phyloP scores from a whole-genome alignment of 2,329 filamentous ascomycete genomes.

The Arthroderma sp. region DNA sequence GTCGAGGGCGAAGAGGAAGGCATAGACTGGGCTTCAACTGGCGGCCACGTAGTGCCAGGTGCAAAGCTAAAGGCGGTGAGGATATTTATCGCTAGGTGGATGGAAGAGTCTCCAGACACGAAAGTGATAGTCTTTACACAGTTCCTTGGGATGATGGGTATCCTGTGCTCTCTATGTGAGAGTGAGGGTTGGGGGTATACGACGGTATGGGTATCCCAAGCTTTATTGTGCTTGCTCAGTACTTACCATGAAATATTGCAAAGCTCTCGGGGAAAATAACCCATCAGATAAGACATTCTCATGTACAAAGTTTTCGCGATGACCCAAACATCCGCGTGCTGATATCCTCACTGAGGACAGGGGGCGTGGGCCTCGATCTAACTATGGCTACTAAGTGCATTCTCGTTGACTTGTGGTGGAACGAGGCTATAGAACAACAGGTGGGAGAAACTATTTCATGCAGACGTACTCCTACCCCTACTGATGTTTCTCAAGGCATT shows the following conservation, averaged over 20 bases:
- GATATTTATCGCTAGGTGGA: constrained; percentile 28
- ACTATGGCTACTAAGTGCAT: constrained; percentile 50
- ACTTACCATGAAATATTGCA: no score
- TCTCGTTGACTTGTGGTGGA: constrained; percentile 50
- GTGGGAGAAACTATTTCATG: constrained; percentile 31
- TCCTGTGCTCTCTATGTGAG: constrained; percentile 41
- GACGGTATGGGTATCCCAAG: constrained; percentile 23
- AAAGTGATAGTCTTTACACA: constrained; percentile 53
- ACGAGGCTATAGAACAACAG: constrained; percentile 49
- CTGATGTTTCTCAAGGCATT: constrained; percentile 30
- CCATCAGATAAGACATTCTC: constrained; percentile 33
- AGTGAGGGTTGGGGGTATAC: constrained; percentile 39
- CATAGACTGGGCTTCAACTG: constrained; percentile 19
- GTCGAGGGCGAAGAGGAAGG: no score
- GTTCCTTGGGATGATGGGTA: constrained; percentile 42
- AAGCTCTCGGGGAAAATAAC: constrained; percentile 42
- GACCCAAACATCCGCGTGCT: constrained; percentile 36
- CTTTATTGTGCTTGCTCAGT: neutral
- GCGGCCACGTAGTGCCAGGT: constrained; percentile 23
- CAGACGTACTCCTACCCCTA: no score
- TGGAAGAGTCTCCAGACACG: constrained; percentile 33
- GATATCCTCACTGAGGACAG: constrained; percentile 45
- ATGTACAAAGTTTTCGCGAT: constrained; percentile 37
- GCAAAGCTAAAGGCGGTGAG: constrained; percentile 31
- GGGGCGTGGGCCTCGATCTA: constrained; percentile 48